phyloP scores from a whole-genome alignment of 331 rosid genomes.

The Cydonia oblonga region DNA sequence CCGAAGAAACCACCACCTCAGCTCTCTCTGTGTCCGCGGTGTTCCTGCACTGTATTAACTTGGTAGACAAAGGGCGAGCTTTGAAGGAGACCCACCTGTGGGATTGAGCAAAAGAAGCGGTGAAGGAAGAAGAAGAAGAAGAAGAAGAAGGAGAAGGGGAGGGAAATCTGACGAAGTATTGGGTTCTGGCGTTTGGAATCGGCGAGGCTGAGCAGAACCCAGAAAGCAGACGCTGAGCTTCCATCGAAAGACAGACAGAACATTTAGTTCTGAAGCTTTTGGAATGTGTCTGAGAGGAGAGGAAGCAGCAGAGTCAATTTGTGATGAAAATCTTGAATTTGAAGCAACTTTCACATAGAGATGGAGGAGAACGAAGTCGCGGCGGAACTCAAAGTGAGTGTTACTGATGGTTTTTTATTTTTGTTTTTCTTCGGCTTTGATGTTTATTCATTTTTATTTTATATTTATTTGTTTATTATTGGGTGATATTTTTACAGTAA shows the following conservation, averaged over 20 bases:
- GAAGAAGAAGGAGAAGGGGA: conserved; percentile 14
- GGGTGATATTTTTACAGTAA: no score
- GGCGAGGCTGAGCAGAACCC: conserved; percentile 27
- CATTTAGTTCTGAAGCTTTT: neutral
- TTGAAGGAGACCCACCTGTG: conserved; percentile 18
- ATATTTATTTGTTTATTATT: no score
- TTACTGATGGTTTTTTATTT: no score
- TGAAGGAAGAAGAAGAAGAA: conserved; percentile 19
- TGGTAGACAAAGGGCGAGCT: conserved; percentile 2
- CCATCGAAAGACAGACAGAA: conserved; percentile 31
- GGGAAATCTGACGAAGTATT: conserved; percentile 5
- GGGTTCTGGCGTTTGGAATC: conserved; percentile 16
- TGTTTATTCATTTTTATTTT: no score
- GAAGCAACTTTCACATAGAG: neutral
- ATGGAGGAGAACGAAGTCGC: neutral
- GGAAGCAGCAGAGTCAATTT: neutral
- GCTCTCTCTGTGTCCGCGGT: conserved; percentile 8
- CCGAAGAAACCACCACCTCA: neutral
- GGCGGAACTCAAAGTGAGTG: no score
- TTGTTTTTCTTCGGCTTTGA: no score
- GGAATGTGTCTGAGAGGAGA: neutral
- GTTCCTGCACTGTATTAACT: conserved; percentile 20
- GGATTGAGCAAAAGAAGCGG: conserved; percentile 17
- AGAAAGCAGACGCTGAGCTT: conserved; percentile 27
- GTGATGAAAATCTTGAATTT: no score